Evolutionary conservation across 2,329 filamentous ascomycete genomes (phyloP), one percentile per base, ranked within the genome.

Genomic region (Didymella glomerata): DNA sequence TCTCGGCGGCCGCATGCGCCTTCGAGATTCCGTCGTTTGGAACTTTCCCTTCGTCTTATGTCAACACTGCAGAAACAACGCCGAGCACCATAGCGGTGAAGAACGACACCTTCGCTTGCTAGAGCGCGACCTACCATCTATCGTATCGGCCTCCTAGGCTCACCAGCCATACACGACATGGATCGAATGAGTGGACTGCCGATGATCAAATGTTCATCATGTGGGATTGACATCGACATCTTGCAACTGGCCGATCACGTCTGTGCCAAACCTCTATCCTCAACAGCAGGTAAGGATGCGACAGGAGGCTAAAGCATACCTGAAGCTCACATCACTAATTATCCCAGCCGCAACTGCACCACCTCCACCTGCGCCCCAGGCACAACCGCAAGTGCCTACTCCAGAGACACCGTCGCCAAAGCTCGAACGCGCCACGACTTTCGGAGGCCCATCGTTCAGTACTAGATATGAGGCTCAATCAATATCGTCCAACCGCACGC

Each of bases 201-300:
- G 8, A 72, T 66, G 38, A 77, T 78, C 61, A 78, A 79, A 66
- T 78, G 77, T 64, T 77, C 75, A 24, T 74, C 69, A 47, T 77
- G 76, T 64, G 71, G 70, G 44, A 68, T 71, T 53, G 86, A 93
- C 70, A 91, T 97, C 60, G 89, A 93, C 73, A 95, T 97, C 67
- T 89, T 90, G 40, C 82, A 88, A 76, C 90, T 97, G 89, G 92
- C 91, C 62, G 92, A 96, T 62, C 93, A 97, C 80, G 76, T 91
- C 61, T 97, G 93, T 77, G 76, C 77, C 45, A 79, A 76, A 58
- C 60, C 76, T 62, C 66, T 73, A 55, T 49, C 79, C 18, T 50
- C 79, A 45, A 25, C 44, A 50, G 41, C 51, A 60, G 72, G 81
- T 78, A 79, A 80, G 70, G 83, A 84, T 36, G 34, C 22, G 20